A percentile compares a stretch with the other conserved stretches of the same genome.
These are phyloP conservation scores for Peterozyma xylosa DNA, from an alignment of 805 yeast genomes.

Conservation along the genomic window DNA sequence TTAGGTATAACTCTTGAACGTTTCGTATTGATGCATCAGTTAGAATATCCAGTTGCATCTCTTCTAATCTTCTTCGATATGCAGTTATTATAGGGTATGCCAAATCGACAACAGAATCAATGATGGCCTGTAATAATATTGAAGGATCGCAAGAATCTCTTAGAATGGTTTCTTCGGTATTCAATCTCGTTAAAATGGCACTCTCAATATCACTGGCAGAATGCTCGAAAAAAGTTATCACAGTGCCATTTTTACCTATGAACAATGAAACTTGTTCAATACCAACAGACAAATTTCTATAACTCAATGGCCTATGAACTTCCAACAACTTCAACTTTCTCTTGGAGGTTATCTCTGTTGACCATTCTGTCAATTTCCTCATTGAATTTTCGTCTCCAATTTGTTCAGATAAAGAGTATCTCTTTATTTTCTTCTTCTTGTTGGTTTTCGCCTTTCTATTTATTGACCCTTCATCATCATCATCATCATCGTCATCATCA, in stretches of 20 bases:
- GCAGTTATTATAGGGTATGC: slow-evolving; percentile 46
- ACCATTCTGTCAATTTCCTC: slow-evolving; percentile 25
- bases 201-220: slow-evolving; percentile 44
- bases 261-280: slow-evolving; percentile 51
- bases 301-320: slow-evolving; percentile 34
- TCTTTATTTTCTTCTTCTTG: background rate
- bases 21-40: slow-evolving; percentile 41
- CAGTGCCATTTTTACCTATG: slow-evolving; percentile 33
- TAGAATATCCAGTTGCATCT: slow-evolving; percentile 44
- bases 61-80: slow-evolving; percentile 38
- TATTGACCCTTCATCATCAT: background rate
- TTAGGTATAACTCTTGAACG: slow-evolving; percentile 44
- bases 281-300: slow-evolving; percentile 36
- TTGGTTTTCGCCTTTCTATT: background rate
- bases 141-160: slow-evolving; percentile 46
- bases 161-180: slow-evolving; percentile 36
- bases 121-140: slow-evolving; percentile 42
- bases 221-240: slow-evolving; percentile 51
- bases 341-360: slow-evolving; percentile 8
- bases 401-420: slow-evolving; percentile 12
- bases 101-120: slow-evolving; percentile 49
- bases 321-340: slow-evolving; percentile 25
- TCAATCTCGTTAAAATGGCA: slow-evolving; percentile 42
- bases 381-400: slow-evolving; percentile 17
- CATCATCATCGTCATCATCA: slow-evolving; percentile 1